Conservation (phyloP, 331 rosid genomes). For the Prunus yedoensis region DNA sequence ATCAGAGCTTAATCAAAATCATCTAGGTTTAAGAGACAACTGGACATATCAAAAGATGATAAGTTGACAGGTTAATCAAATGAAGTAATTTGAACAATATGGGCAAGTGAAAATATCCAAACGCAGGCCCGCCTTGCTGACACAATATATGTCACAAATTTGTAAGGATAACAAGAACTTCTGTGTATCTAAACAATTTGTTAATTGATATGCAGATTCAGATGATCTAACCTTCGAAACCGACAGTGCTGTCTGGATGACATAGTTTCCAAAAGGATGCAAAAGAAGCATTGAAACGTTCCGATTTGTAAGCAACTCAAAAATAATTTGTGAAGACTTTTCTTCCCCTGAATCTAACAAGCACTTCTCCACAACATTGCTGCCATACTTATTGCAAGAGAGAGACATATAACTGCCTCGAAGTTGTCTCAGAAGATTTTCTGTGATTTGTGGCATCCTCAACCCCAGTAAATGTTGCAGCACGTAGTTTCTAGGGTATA, state of each 20-base stretch:
- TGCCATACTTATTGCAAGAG: slow-evolving; percentile 56
- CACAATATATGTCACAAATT: neutral
- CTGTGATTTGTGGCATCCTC: slow-evolving; percentile 31
- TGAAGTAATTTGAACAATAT: neutral
- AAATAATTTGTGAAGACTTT: slow-evolving; percentile 24
- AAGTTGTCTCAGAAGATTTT: slow-evolving; percentile 32
- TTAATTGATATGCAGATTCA: neutral
- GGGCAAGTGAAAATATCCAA: neutral
- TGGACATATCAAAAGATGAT: neutral
- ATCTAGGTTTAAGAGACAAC: neutral
- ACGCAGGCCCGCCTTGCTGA: neutral
- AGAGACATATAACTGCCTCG: slow-evolving; percentile 34
- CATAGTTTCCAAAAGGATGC: slow-evolving; percentile 68
- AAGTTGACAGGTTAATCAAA: neutral
- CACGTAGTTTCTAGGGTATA: slow-evolving; percentile 64
- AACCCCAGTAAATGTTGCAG: slow-evolving; percentile 53
- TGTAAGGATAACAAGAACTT: neutral
- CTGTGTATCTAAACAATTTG: neutral
- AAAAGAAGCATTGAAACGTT: slow-evolving; percentile 43
- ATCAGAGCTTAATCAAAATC: neutral
- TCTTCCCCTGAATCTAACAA: slow-evolving; percentile 30
- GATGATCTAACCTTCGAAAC: slow-evolving; percentile 47
- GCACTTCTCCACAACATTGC: slow-evolving; percentile 79
- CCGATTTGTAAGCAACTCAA: slow-evolving; percentile 42
- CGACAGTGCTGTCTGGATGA: slow-evolving; percentile 45